Base-by-base conservation (phyloP, 306 rosid species). In the apple (Malus domestica) region DNA sequence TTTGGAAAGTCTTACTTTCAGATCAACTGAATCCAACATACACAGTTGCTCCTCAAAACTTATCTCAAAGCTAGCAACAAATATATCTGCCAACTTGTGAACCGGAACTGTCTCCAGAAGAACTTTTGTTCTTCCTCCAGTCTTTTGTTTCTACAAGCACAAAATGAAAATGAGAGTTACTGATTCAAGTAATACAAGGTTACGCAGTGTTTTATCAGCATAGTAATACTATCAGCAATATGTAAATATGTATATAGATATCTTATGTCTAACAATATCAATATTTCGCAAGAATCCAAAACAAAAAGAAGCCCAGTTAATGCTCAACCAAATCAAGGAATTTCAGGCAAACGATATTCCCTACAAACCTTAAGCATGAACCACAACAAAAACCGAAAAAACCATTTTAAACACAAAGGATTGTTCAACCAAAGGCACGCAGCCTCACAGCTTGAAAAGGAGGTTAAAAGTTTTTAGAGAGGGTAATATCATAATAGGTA, bases 51-150 rank as follows among this genome's bases (percentile, higher is more conserved):
- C 97, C 88, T 95, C 97, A 87, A 95, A 95, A 83, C 98, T 95
- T 82, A 95, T 90, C 88, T 92, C 99, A 83, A 95, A 95, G 86
- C 99, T 92, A 62, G 98, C 99, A 81, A 95, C 99, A 87, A 95
- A 95, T 83, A 95, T 92, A 81, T 95, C 99, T 23, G 98, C 99
- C 87, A 95, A 84, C 85, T 92, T 95, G 80, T 90, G 97, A 87
- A 95, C 96, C 29, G 99, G 97, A 79, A 95, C 97, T 2, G 99
- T 95, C 86, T 95, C 99, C 83, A 92, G 82, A 80, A 95, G 98
- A 80, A 90, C 97, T 80, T 95, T 95, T 1, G 97, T 92, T 87
- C 96, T 88, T 81, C 99, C 99, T 69, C 93, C 97, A 30, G 97
- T 92, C 81, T 93, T 95, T 87, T 95, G 97, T 83, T 95, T 95